Base-by-base conservation (phyloP, 192 early-diverging fungal species). In the Backusella luteola region DNA sequence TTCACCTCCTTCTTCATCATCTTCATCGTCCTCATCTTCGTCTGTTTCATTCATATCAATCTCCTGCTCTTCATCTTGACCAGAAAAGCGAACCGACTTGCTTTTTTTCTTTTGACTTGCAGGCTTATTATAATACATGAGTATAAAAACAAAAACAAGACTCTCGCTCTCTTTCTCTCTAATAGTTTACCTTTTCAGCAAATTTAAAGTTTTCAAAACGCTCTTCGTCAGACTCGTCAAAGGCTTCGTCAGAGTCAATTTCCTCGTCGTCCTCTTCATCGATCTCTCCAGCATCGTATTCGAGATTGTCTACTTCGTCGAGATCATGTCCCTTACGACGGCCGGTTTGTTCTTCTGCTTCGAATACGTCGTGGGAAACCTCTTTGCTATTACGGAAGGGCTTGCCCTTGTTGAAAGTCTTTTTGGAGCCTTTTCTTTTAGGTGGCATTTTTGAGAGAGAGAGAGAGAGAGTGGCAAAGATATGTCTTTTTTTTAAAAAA, bases 181-280 rank as follows among this genome's bases (percentile, higher is more conserved):
- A 12, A 1, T 0, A 39, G 38, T 59, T 73, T 79, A 79, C 76
- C 67, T 86, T 81, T 56, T 82, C 85, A 79, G 92, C 91, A 67
- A 90, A 87, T 75, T 85, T 84, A 74, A 90, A 95, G 59, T 85
- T 78, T 34, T 92, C 93, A 77, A 94, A 98, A 67, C 89, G 82
- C 67, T 96, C 93, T 67, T 96, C 95, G 73, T 97, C 96, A 56
- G 85, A 87, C 15, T 91, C 91, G 67, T 95, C 88, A 84, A 97
- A 97, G 6, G 96, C 96, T 34, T 92, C 94, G 76, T 98, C 96
- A 49, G 95, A 94, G 41, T 93, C 91, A 66, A 97, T 96, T 71
- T 97, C 96, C 77, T 98, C 96, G 77, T 98, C 96, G 79, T 98
- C 95, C 71, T 96, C 95, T 5, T 89, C 85, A 29, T 93, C 89